phyloP scores from a whole-genome alignment of 2,329 filamentous ascomycete species.

The Arthroderma sp. region DNA sequence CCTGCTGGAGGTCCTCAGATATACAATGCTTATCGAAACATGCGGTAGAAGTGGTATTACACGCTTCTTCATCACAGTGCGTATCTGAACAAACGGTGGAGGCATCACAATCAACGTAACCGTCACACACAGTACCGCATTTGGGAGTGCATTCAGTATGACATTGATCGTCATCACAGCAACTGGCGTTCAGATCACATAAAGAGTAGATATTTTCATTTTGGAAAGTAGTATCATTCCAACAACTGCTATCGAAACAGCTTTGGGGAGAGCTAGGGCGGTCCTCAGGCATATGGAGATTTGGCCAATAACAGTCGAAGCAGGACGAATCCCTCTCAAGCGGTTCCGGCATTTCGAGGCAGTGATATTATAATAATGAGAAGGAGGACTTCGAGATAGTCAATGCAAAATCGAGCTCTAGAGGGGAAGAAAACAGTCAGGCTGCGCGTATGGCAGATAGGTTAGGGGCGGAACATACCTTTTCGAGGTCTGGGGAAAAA shows the following conservation, averaged over 20 bases:
- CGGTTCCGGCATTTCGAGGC: constrained; percentile 6
- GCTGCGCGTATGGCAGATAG: neutral
- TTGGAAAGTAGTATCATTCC: constrained; percentile 20
- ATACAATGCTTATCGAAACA: constrained; percentile 27
- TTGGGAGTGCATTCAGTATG: constrained; percentile 25
- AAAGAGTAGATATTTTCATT: constrained; percentile 14
- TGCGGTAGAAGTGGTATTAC: constrained; percentile 19
- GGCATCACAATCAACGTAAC: constrained; percentile 28
- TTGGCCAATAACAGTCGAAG: constrained; percentile 30
- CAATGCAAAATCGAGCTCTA: too few species aligned
- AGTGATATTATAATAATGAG: neutral
- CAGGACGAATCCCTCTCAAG: constrained; percentile 20
- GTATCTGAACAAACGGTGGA: constrained; percentile 25
- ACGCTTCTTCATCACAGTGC: constrained; percentile 17
- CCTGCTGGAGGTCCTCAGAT: neutral
- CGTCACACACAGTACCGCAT: constrained; percentile 29
- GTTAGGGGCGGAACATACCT: neutral
- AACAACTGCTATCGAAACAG: constrained; percentile 14
- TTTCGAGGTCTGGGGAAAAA: neutral
- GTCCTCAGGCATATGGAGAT: constrained; percentile 24
- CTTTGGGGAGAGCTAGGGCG: constrained; percentile 14
- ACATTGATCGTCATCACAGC: constrained; percentile 28
- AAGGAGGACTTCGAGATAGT: neutral
- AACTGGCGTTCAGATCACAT: constrained; percentile 23
- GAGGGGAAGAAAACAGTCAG: neutral